Evolutionary conservation across 768 basidiomycete species (phyloP), one percentile per base, ranked within the genome.

Genomic region (Tulasnella calospora): DNA sequence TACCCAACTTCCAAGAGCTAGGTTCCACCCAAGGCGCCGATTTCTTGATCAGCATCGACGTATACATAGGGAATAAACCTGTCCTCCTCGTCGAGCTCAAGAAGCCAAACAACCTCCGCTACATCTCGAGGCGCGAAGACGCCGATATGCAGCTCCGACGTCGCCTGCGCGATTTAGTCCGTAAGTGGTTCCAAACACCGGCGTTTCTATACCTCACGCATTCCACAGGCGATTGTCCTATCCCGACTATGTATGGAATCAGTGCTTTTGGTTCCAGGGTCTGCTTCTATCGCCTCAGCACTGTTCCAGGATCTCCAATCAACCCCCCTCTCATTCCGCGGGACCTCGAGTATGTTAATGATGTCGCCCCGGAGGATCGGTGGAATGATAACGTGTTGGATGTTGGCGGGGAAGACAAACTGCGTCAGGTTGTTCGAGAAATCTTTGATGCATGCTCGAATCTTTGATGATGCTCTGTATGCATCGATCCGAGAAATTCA

Each of bases 331-430:
- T 61, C 69, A 46, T 71, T 10, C 70, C 41, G 77, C 74, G 23
- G 15, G 33, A 79, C 67, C 79, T 57, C 23, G 36, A 67, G 33
- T 77, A 67, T 12, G 19, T 76, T 12, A 81, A 80, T 36, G 84
- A 84, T 71, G 80, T 79, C 0, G 83, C 84, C 1, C 86, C 85
- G 19, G 76, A 38, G 9, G 83, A 82, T 30, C 81, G 84, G 27
- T 86, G 86, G 85, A 82, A 84, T 73, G 85, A 82, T 79, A 85
- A 86, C 80, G 41, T 86, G 40, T 61, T 86, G 57, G 83, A 84
- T 38, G 83, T 80, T 23, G 83, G 84, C 30, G 85, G 85, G 1
- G 84, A 81, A 21, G 81, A 80, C 23, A 75, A 83, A 46, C 76
- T 86, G 44, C 82, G 82, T 73, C 82, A 81, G 67, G 78, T 84